Percentiles rank a stretch among this genome's conserved stretches.
These are phyloP conservation scores for Pichia exigua DNA, from an alignment of 805 yeast species.

Conservation along the genomic window DNA sequence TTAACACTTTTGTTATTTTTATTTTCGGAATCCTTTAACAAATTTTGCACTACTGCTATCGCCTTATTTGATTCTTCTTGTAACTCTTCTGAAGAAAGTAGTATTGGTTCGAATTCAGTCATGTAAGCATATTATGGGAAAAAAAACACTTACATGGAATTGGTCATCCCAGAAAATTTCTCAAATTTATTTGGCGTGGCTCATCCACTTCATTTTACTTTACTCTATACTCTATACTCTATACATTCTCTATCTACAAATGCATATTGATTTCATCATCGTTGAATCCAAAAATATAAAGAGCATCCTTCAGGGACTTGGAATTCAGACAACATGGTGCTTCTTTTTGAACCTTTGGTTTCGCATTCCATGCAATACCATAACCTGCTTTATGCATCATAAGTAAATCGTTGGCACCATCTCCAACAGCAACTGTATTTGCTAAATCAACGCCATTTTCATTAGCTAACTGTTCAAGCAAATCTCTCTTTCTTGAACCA, in stretches of 20 bases:
- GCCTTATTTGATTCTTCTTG: slow-evolving; percentile 4
- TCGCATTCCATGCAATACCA: slow-evolving; percentile 97
- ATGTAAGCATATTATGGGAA: not conserved
- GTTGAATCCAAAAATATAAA: slow-evolving; percentile 72
- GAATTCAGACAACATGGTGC: slow-evolving; percentile 84
- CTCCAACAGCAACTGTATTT: slow-evolving; percentile 80
- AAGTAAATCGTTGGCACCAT: slow-evolving; percentile 91
- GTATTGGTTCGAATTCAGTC: not conserved
- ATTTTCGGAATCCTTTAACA: slow-evolving; percentile 8
- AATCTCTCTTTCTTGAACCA: slow-evolving; percentile 72
- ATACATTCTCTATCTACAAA: not conserved
- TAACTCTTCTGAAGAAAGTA: not conserved
- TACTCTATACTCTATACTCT: not conserved
- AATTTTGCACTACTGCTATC: slow-evolving; percentile 7
- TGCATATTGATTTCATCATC: slow-evolving; percentile 40
- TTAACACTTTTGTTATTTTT: slow-evolving; percentile 21
- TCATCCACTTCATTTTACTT: not conserved
- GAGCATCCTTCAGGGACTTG: slow-evolving; percentile 59
- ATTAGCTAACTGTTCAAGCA: slow-evolving; percentile 53
- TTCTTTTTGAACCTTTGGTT: slow-evolving; percentile 75
- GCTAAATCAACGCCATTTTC: slow-evolving; percentile 44
- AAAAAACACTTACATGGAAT: not conserved
- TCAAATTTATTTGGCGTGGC: not conserved
- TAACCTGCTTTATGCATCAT: slow-evolving; percentile 92
- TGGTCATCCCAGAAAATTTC: not conserved